These are phyloP conservation scores for Syzygium malaccense DNA, from an alignment of 441 rosid genomes.

Conservation along the genomic window DNA sequence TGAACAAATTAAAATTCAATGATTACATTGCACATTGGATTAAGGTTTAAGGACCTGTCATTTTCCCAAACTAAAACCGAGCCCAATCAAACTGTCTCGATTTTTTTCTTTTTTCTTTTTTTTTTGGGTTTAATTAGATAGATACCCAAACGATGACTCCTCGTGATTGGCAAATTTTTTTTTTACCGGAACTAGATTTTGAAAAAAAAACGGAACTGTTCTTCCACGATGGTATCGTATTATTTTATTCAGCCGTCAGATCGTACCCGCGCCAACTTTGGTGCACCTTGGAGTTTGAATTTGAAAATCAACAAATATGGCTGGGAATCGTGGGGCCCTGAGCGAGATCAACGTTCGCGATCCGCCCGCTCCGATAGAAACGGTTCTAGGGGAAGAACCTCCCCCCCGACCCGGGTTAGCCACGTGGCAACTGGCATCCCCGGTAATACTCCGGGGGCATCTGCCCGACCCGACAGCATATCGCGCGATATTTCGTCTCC, in stretches of 20 bases:
- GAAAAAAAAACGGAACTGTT: background rate
- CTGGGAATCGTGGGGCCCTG: background rate
- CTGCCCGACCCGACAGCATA: background rate
- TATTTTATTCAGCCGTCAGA: background rate
- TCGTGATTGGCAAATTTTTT: background rate
- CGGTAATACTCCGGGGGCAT: background rate
- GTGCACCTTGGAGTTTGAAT: background rate
- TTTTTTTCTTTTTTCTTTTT: rapidly evolving
- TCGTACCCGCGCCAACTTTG: background rate
- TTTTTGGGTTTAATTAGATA: background rate
- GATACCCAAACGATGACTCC: background rate
- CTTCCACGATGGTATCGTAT: background rate
- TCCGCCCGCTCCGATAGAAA: background rate
- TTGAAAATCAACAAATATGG: background rate
- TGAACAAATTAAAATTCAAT: too few species aligned
- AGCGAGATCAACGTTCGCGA: background rate
- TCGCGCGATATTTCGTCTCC: background rate
- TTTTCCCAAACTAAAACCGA: too few species aligned
- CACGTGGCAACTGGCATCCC: background rate
- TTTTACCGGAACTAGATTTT: background rate
- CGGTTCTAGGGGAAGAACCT: background rate
- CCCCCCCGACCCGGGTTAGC: background rate
- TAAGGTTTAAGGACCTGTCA: too few species aligned
- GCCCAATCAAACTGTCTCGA: too few species aligned
- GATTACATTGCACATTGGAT: rapidly evolving